Evolutionary conservation across 1,284 basidiomycete genomes (phyloP).

Genomic region (Abortiporus biennis): DNA sequence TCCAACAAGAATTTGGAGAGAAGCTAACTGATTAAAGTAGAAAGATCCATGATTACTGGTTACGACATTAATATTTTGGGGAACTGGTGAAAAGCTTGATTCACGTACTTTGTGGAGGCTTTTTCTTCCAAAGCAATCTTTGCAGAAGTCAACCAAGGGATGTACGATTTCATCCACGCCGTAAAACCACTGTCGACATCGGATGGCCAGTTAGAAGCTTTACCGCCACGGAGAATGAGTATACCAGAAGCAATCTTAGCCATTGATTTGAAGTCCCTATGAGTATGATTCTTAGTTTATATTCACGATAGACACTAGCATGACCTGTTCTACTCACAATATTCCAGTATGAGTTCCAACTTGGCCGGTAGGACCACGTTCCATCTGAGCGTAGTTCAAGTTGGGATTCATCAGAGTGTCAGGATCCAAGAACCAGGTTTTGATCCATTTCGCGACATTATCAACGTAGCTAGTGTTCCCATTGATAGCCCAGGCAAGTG

Average conservation of each 20-base stretch:
- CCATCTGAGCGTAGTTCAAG: conserved; percentile 54
- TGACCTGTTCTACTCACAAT: conserved; percentile 23
- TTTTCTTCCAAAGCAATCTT: conserved; percentile 33
- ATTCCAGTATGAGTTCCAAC: conserved; percentile 47
- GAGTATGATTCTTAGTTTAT: neutral
- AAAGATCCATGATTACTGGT: conserved; percentile 24
- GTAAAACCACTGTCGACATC: conserved; percentile 40
- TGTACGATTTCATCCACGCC: conserved; percentile 44
- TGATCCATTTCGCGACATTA: conserved; percentile 37
- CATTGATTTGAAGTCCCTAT: conserved; percentile 44
- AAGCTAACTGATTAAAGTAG: conserved; percentile 21
- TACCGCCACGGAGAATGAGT: conserved; percentile 44
- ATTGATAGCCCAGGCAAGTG: conserved; percentile 48
- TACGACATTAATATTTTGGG: neutral
- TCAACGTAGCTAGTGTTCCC: conserved; percentile 27
- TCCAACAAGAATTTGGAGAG: conserved; percentile 23
- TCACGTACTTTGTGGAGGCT: conserved; percentile 42
- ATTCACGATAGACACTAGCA: conserved; percentile 1
- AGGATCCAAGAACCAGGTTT: conserved; percentile 54
- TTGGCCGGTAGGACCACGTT: conserved; percentile 39
- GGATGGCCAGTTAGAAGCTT: conserved; percentile 45
- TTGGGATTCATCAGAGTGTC: conserved; percentile 60
- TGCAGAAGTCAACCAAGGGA: conserved; percentile 47
- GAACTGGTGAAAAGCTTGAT: neutral
- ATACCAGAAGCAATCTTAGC: conserved; percentile 52